Evolutionary conservation across 352 stramenopile genomes (phyloP).

Genomic region (Pythium aquatile): DNA sequence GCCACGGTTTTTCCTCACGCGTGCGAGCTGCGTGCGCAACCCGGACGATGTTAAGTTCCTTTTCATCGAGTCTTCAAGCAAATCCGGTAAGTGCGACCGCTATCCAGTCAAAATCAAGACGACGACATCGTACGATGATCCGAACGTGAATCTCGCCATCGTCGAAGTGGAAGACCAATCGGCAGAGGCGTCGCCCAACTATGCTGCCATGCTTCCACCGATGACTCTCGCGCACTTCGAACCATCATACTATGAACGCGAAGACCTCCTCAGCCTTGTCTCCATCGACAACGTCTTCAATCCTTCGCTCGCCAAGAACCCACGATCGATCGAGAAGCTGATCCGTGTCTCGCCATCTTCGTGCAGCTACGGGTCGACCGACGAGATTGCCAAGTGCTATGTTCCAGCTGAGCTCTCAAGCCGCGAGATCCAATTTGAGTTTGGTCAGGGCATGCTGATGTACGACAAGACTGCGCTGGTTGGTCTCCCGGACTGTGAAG

Average conservation of each 20-base stretch:
- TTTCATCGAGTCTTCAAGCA: constrained; percentile 17
- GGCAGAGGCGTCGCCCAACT: not conserved
- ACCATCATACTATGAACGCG: constrained; percentile 14
- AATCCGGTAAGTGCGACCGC: not conserved
- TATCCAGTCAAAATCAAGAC: constrained; percentile 9
- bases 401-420: constrained; percentile 9
- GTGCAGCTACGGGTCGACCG: constrained; percentile 20
- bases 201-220: constrained; percentile 2
- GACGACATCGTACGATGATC: constrained; percentile 18
- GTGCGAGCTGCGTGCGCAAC: constrained; percentile 21
- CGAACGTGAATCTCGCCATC: constrained; percentile 29
- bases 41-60: not conserved
- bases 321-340: constrained; percentile 15
- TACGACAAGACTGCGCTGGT: constrained; percentile 19
- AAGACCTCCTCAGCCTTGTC: constrained; percentile 16
- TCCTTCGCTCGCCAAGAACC: constrained; percentile 17
- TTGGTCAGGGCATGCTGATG: constrained; percentile 25
- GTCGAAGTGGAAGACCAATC: constrained; percentile 14
- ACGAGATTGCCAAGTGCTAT: constrained; percentile 21
- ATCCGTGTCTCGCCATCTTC: constrained; percentile 23
- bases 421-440: constrained; percentile 18
- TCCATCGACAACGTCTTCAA: constrained; percentile 33
- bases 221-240: constrained; percentile 11
- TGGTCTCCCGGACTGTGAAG: constrained; percentile 25
- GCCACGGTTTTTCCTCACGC: constrained; percentile 27